These are phyloP conservation scores for Hanseniaspora osmophila DNA, from an alignment of 805 yeast species.

Conservation along the genomic window DNA sequence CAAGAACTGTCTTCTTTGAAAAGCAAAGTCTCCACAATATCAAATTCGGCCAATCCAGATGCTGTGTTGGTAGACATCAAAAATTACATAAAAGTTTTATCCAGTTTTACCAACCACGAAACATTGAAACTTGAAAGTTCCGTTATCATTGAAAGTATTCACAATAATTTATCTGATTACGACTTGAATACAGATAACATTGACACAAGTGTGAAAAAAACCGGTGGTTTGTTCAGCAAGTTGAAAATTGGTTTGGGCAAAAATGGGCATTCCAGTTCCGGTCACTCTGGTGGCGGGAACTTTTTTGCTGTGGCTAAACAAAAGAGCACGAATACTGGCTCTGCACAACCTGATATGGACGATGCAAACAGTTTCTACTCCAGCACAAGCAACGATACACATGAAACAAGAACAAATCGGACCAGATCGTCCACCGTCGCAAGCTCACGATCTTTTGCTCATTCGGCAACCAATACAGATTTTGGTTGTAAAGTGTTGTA, in stretches of 20 bases:
- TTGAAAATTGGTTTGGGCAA: slow-evolving; percentile 15
- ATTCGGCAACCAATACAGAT: slow-evolving; percentile 1
- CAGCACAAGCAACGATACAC: slow-evolving; percentile 2
- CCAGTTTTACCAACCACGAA: slow-evolving; percentile 59
- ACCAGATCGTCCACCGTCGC: slow-evolving; percentile 5
- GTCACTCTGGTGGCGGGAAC: neutral
- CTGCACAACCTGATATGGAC: slow-evolving; percentile 1
- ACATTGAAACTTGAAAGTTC: slow-evolving; percentile 59
- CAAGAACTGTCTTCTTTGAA: slow-evolving; percentile 26
- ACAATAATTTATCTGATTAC: slow-evolving; percentile 55
- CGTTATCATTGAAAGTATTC: slow-evolving; percentile 83
- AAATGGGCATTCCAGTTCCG: neutral
- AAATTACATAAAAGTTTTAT: slow-evolving; percentile 37
- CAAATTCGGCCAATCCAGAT: slow-evolving; percentile 22
- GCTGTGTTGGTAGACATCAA: slow-evolving; percentile 27
- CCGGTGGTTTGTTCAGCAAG: slow-evolving; percentile 38
- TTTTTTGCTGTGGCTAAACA: neutral
- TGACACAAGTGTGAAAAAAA: slow-evolving; percentile 36
- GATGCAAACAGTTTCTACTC: slow-evolving; percentile 15
- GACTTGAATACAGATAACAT: slow-evolving; percentile 49
- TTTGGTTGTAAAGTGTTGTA: slow-evolving; percentile 38
- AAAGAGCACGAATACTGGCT: neutral
- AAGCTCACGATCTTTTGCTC: slow-evolving; percentile 6
- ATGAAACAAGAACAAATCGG: slow-evolving; percentile 3
- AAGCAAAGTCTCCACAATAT: slow-evolving; percentile 18